Percentiles rank a stretch among this genome's conserved stretches.
These are phyloP conservation scores for Ascochyta fabae DNA, from an alignment of 2,329 filamentous ascomycete genomes.

Conservation along the genomic window DNA sequence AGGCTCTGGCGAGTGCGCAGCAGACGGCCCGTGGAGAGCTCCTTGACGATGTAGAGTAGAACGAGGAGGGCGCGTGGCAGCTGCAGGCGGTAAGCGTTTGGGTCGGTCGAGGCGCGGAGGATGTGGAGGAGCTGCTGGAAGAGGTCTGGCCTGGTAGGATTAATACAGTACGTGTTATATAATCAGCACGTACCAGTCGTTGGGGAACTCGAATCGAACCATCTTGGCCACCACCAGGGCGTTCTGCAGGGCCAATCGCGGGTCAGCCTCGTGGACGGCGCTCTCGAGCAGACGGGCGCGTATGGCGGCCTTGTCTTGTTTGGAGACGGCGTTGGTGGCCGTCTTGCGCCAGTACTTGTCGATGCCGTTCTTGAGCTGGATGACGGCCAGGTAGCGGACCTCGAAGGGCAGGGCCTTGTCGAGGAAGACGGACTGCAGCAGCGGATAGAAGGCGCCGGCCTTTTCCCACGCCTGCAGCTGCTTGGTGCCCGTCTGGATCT, in stretches of 20 bases:
- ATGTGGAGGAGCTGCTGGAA: constrained; percentile 56
- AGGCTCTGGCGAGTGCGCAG: constrained; percentile 76
- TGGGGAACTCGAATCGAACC: constrained; percentile 85
- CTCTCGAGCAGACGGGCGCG: constrained; percentile 76
- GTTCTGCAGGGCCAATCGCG: constrained; percentile 82
- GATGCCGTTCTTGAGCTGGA: constrained; percentile 95
- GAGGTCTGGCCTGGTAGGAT: constrained; percentile 44
- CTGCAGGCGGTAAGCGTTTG: constrained; percentile 66
- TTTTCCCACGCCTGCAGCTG: constrained; percentile 61
- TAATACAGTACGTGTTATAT: constrained; percentile 10
- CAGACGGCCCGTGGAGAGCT: constrained; percentile 81
- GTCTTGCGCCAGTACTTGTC: constrained; percentile 92
- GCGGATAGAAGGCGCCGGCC: constrained; percentile 54
- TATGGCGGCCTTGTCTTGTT: constrained; percentile 78
- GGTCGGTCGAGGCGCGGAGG: constrained; percentile 63
- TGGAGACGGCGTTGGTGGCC: constrained; percentile 69
- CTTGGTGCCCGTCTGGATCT: constrained; percentile 60
- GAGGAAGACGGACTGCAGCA: constrained; percentile 74
- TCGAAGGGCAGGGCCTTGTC: constrained; percentile 78
- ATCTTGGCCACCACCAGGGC: constrained; percentile 88
- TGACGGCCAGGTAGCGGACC: constrained; percentile 86
- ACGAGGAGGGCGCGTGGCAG: constrained; percentile 77
- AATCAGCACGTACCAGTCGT: constrained; percentile 68
- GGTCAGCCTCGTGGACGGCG: constrained; percentile 77
- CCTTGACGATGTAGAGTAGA: constrained; percentile 86